Base-by-base conservation (phyloP, 2,329 filamentous ascomycete genomes). In the Alternaria tenuissima region DNA sequence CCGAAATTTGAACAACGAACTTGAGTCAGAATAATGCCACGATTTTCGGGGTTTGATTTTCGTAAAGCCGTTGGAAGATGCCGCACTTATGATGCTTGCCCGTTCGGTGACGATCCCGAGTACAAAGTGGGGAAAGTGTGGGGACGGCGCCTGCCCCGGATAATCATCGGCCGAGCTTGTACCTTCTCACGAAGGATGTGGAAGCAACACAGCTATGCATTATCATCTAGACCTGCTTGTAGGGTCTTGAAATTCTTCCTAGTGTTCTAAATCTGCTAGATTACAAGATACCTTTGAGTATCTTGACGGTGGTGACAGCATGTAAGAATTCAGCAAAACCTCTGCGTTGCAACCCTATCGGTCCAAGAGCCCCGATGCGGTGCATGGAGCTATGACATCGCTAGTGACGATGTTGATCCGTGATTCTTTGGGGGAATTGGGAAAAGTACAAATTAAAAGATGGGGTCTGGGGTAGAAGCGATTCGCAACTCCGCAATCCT, bases 121-220 rank as follows among this genome's bases (percentile, higher is more conserved):
- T 26, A 30, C 47, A 41, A 57, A 44, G 62, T 60, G 62, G 58
- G 61, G 62, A 46, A 52, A 55, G 56, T 44, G 52, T 63, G 60
- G 63, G 49, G 62, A 63, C 64, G 64, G 64, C 59, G 55, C 49
- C 43, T 56, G 52, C 42, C 54, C 64, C 64, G 57, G 64, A 62
- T 44, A n/a, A 26, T 56, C 42, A 22, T 41, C 30, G 22, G 30
- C 52, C 55, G 59, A 61, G 51, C 26, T 46, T 48, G 53, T 49
- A 7, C 46, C 20, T n/a, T 18, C 7, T 49, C 46, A 38, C 20
- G 20, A 49, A 49, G 32, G 30, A 49, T 49, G 22, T 14, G 22
- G 30, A 38, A n/a, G 20, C 32, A 24, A 24, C 8, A n/a, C 32
- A n/a, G 22, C 34, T 30, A 46, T 55, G 41, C 52, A 9, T 48